Percentiles rank a stretch among this genome's conserved stretches.
These are phyloP conservation scores for Lyophyllum decastes DNA, from an alignment of 768 basidiomycete species.

Conservation along the genomic window DNA sequence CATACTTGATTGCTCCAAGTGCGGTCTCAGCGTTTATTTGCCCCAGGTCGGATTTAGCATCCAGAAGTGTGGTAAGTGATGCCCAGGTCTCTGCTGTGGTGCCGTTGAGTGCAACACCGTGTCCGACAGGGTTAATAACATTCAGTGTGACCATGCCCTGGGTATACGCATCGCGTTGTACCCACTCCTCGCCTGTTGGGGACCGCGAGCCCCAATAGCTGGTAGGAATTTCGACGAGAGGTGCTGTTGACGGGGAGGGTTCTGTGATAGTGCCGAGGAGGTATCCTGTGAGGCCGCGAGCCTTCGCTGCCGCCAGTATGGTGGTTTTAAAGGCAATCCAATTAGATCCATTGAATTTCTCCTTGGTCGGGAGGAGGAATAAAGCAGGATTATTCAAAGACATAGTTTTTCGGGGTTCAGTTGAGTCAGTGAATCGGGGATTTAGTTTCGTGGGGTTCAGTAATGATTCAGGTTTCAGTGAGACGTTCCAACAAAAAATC, in stretches of 20 bases:
- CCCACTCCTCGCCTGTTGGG: neutral
- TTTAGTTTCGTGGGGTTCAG: neutral
- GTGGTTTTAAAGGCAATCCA: neutral
- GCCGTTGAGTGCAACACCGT: too few species aligned
- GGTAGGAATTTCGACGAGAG: neutral
- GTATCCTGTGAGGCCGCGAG: neutral
- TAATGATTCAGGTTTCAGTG: neutral
- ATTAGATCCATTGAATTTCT: neutral
- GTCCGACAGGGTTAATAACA: too few species aligned
- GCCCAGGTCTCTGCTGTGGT: too few species aligned
- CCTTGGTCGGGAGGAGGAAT: neutral
- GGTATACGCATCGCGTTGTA: neutral
- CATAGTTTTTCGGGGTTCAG: neutral
- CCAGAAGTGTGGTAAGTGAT: too few species aligned
- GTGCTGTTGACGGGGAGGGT: neutral
- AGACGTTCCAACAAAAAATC: too few species aligned
- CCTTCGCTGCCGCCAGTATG: neutral
- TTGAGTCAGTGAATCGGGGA: neutral
- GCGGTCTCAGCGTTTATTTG: neutral
- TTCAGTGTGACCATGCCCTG: too few species aligned
- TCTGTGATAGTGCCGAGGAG: neutral
- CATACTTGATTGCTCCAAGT: neutral
- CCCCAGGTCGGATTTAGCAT: too few species aligned
- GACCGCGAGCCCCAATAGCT: neutral
- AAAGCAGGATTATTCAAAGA: neutral